Base-by-base conservation (phyloP, 2,329 filamentous ascomycete species). In the Fusarium incarnatum region DNA sequence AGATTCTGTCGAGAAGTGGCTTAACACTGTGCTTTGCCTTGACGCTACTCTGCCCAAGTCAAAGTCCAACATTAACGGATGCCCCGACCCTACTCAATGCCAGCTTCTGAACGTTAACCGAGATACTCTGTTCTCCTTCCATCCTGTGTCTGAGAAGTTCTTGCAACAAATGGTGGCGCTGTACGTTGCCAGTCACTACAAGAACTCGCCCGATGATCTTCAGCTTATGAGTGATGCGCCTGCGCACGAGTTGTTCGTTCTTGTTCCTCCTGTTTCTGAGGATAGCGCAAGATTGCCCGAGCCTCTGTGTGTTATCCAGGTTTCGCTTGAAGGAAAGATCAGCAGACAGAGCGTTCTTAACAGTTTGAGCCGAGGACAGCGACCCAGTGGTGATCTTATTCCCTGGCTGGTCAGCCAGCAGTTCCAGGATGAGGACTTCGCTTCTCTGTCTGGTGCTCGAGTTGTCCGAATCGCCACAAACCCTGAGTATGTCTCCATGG, bases 141-240 rank as follows among this genome's bases (percentile, higher is more conserved):
- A 99, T 76, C 94, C 94, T 5, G 94, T 98, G 22, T 97, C 96
- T 4, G 96, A 99, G 79, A 96, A 94, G 77, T 98, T 99, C 82
- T 83, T 99, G 58, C 96, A 99, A 79, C 94, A 97, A 75, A 98
- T 99, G 94, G 95, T 99, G 81, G 94, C 94, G 1, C 87, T 99
- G 4, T 99, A 98, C 75, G 97, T 99, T 28, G 94, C 96, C 28
- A 97, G 94, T 56, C 94, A 97, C 80, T 98, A 99, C 85, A 98
- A 98, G 81, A 99, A 99, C 81, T 94, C 94, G 0, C 96, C 96
- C 1, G 97, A 99, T 75, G 96, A 99, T 76, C 86, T 99, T n/a
- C 96, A 98, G 79, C 88, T 99, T 60, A 97, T 99, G 94, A 97
- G 94, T 67, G 96, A 99, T 80, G 96, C 96, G 2, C 96, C 96